phyloP scores from a whole-genome alignment of 331 rosid genomes.

The Acacia pycnantha region DNA sequence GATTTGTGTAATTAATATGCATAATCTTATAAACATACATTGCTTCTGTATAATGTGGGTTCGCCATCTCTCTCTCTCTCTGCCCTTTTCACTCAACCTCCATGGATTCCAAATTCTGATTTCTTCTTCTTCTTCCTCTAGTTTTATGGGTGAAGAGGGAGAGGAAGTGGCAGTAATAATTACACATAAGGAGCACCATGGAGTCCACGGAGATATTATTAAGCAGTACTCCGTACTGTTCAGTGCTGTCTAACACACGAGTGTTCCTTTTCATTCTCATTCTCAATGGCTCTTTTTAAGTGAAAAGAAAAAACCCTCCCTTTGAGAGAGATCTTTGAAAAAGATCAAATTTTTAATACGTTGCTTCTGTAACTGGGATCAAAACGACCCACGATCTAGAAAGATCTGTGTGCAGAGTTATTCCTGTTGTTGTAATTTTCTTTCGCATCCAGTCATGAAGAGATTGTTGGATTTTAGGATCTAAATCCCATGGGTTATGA shows the following conservation, averaged over 20 bases:
- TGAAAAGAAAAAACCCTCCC: neutral
- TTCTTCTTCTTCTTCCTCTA: neutral
- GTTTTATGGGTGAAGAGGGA: constrained; percentile 54
- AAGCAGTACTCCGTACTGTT: constrained; percentile 31
- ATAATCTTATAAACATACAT: no score
- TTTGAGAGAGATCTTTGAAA: constrained; percentile 27
- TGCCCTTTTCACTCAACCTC: neutral
- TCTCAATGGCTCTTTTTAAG: constrained; percentile 37
- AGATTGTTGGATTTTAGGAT: no score
- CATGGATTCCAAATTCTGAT: neutral
- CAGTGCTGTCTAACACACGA: constrained; percentile 26
- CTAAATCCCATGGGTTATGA: no score
- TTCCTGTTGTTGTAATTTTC: neutral
- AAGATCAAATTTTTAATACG: constrained; percentile 18
- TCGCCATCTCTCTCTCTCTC: neutral
- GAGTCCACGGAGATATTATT: constrained; percentile 29
- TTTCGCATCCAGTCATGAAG: constrained; percentile 49
- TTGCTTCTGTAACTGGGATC: neutral
- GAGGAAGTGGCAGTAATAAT: constrained; percentile 20
- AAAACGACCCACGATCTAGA: constrained; percentile 29
- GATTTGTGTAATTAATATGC: no score
- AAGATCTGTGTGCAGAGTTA: constrained; percentile 36
- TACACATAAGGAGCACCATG: constrained; percentile 37
- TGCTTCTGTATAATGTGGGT: no score
- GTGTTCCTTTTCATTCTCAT: constrained; percentile 27